Evolutionary conservation across 768 basidiomycete species (phyloP).

Genomic region (Termitomyces sp.): DNA sequence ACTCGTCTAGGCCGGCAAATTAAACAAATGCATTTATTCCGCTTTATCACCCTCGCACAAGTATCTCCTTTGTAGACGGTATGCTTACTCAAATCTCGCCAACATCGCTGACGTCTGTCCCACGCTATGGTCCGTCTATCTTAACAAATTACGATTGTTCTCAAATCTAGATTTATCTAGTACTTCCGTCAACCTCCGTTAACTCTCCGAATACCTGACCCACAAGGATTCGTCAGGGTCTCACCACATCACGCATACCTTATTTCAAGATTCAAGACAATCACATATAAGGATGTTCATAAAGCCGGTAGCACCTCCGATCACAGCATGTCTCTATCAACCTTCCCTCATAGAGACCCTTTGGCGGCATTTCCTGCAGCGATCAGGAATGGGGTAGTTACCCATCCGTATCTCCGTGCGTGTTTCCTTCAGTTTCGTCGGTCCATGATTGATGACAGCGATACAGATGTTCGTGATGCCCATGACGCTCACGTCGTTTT

Average conservation of each 20-base stretch:
- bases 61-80: no score
- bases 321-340: constrained; percentile 14
- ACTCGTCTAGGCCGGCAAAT: not conserved
- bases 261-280: constrained; percentile 17
- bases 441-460: not conserved
- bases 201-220: constrained; percentile 28
- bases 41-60: not conserved
- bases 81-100: not conserved
- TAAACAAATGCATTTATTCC: not conserved
- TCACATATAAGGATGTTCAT: constrained; percentile 16
- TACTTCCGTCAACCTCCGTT: constrained; percentile 35
- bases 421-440: not conserved
- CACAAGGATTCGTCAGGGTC: constrained; percentile 22
- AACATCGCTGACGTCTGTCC: not conserved
- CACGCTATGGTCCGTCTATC: constrained; percentile 11
- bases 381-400: constrained; percentile 28
- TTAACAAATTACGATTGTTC: constrained; percentile 7
- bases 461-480: constrained; percentile 70
- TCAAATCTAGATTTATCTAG: constrained; percentile 14
- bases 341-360: constrained; percentile 15
- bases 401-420: constrained; percentile 45
- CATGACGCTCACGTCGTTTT: constrained; percentile 71
- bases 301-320: constrained; percentile 10
- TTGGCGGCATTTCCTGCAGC: constrained; percentile 15
- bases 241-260: constrained; percentile 19